A percentile compares a stretch with the other conserved stretches of the same genome.
phyloP scores from a whole-genome alignment of 495 filamentous ascomycete species.

The Penicillium chermesinum region DNA sequence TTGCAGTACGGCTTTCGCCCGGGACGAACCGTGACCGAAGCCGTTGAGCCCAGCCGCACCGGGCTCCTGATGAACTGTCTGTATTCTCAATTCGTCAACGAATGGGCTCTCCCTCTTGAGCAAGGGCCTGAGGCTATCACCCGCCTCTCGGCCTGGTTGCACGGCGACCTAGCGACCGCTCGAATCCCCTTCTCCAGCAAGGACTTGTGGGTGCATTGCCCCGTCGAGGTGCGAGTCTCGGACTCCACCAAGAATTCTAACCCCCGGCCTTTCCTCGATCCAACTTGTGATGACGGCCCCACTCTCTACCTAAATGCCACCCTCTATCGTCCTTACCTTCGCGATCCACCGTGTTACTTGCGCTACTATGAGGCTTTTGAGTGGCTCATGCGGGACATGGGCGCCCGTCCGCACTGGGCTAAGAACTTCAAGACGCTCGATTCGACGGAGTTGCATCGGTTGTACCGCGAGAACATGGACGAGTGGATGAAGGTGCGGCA shows the following conservation, averaged over 20 bases:
- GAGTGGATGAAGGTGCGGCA: slow-evolving; percentile 64
- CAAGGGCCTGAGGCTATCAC: slow-evolving; percentile 84
- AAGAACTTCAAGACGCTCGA: slow-evolving; percentile 75
- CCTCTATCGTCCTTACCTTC: slow-evolving; percentile 82
- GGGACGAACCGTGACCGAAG: slow-evolving; percentile 59
- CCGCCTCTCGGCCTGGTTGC: slow-evolving; percentile 80
- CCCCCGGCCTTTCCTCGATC: slow-evolving; percentile 75
- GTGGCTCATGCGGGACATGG: slow-evolving; percentile 88
- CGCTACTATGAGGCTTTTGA: slow-evolving; percentile 94
- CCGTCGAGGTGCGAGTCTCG: slow-evolving; percentile 85
- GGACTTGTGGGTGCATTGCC: slow-evolving; percentile 84
- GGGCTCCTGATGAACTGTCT: slow-evolving; percentile 94
- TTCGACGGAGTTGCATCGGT: slow-evolving; percentile 36
- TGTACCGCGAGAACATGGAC: slow-evolving; percentile 53
- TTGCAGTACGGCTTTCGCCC: slow-evolving; percentile 85
- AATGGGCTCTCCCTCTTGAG: slow-evolving; percentile 90
- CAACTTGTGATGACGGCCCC: slow-evolving; percentile 57
- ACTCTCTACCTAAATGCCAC: slow-evolving; percentile 95
- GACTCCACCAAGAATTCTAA: slow-evolving; percentile 57
- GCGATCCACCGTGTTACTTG: slow-evolving; percentile 68
- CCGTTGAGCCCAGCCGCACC: slow-evolving; percentile 70
- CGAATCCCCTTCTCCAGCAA: slow-evolving; percentile 74
- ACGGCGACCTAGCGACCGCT: slow-evolving; percentile 51
- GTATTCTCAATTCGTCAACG: slow-evolving; percentile 94
- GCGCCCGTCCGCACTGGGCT: slow-evolving; percentile 92